These are phyloP conservation scores for Anethum foeniculum DNA, from an alignment of 140 eudicot species.

Conservation along the genomic window DNA sequence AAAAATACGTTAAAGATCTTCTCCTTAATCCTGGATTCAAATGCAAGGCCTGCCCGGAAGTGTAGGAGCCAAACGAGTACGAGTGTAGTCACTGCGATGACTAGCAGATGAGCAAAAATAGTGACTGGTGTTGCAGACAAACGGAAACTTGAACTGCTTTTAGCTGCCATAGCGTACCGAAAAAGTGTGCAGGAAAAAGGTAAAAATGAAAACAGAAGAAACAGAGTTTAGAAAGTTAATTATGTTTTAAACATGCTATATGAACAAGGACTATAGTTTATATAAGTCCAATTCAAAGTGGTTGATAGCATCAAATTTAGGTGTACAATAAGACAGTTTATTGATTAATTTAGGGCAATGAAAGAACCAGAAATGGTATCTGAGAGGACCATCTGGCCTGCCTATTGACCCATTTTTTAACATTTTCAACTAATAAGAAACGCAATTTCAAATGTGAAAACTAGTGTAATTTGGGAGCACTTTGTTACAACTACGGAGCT, in stretches of 20 bases:
- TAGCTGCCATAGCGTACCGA: constrained; percentile 9
- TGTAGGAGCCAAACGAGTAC: constrained; percentile 61
- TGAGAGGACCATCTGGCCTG: neutral
- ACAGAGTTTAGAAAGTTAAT: neutral
- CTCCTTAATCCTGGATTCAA: constrained; percentile 31
- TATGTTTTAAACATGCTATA: neutral
- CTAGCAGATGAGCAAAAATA: constrained; percentile 53
- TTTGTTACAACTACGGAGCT: neutral
- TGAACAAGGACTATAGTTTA: constrained; percentile 1
- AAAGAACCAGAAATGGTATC: constrained; percentile 1
- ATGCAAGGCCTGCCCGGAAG: constrained; percentile 61
- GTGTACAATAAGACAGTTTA: constrained; percentile 1
- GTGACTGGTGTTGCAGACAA: constrained; percentile 29
- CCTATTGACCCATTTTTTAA: neutral
- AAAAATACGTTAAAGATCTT: constrained; percentile 59
- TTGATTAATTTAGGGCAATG: neutral
- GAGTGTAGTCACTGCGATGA: constrained; percentile 34
- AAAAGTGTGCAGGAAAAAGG: neutral
- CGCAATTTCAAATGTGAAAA: neutral
- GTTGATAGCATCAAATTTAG: neutral
- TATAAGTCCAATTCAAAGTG: neutral
- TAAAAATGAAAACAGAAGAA: neutral
- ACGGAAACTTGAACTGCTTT: constrained; percentile 16
- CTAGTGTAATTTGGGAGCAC: neutral
- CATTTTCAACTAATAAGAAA: neutral